Base-by-base conservation (phyloP, 805 yeast species). In the Starmerella ratchasimensis region DNA sequence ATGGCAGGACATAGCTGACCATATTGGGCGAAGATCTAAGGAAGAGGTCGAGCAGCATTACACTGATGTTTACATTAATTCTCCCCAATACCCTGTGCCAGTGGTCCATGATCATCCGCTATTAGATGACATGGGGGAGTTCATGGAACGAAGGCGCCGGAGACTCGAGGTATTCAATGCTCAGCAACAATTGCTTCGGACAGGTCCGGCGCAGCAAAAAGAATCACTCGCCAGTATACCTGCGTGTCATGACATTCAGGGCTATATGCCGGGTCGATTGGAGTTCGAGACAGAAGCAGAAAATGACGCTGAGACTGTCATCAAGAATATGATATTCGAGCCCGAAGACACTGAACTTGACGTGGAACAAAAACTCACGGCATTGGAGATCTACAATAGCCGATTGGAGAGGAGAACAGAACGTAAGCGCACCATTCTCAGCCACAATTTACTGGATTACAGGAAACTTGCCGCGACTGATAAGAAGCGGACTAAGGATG, bases 1-100 rank as follows among this genome's bases (percentile, higher is more conserved):
- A 56, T 90, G 98, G 98, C 94, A 82, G 53, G 98, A 90, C 57
- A 73, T 93, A n/a, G 79, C 94, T 9, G 97, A 90, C 54, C 94
- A 82, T 54, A 81, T 93, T 38, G 97, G 97, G 10, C 82, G 86
- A 28, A 60, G 97, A 44, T 73, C 83, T 10, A 83, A 81, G 55
- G 95, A 84, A 43, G 98, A 93, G 56, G 95, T 84, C 16, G 83
- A 74, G 4, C 64, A 70, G 36, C 99, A 90, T 59, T 90, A 88
- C 61, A 66, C 67, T 45, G 65, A 71, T 10, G 68, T 76, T 7
- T 90, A 86, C 56, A 55, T 90, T 21, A 61, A 80, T 36, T 71
- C 83, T 15, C 60, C 62, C 1, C 69, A 71, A 35, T 93, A 86
- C 56, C 99, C 99, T 3, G 63, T 93, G 31, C 98, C 98, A 0